Base-by-base conservation (phyloP, 495 filamentous ascomycete species). In the Neurospora africana region DNA sequence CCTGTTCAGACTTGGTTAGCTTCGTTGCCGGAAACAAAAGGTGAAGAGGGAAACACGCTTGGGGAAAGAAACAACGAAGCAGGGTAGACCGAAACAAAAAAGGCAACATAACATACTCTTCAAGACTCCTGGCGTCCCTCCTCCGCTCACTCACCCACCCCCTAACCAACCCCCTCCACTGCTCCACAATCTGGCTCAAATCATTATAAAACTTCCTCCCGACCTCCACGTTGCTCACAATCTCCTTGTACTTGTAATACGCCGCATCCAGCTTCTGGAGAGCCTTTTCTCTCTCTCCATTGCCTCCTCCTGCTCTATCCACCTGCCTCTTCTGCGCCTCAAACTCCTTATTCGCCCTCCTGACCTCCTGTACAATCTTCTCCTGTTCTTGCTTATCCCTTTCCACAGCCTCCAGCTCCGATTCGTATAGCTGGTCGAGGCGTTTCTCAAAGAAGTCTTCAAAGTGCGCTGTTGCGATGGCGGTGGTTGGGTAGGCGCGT, bases 131-230 rank as follows among this genome's bases (percentile, higher is more conserved):
- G 1, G 93, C 94, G 74, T 99, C 95, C 75, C 89, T 87, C 58
- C 93, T 87, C 71, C 95, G 84, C 76, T 91, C 87, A 35, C 93
- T 91, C 9, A 91, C 91, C 82, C 95, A 98, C 10, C 84, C 87
- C 75, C 90, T 90, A 40, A 86, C 89, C 41, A 92, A 92, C 73
- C 96, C 94, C 27, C 92, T 86, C 72, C 84, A 86, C 74, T 90
- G 85, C 11, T 85, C 88, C 2, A 97, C 89, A 58, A 97, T 94
- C 79, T 91, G 92, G 47, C 89, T 91, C 3, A 99, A 86, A 76
- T 98, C 94, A 77, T 99, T 98, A 83, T 98, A 99, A 79, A 99
- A 99, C 76, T 97, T 97, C 53, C 95, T 82, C 2, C 93, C 95
- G 0, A 91, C 91, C 70, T 98, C 93, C 0, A 97, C 82, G 76